Evolutionary conservation across 2,329 filamentous ascomycete species (phyloP), one percentile per base, ranked within the genome.

Genomic region (Fusarium sp.): DNA sequence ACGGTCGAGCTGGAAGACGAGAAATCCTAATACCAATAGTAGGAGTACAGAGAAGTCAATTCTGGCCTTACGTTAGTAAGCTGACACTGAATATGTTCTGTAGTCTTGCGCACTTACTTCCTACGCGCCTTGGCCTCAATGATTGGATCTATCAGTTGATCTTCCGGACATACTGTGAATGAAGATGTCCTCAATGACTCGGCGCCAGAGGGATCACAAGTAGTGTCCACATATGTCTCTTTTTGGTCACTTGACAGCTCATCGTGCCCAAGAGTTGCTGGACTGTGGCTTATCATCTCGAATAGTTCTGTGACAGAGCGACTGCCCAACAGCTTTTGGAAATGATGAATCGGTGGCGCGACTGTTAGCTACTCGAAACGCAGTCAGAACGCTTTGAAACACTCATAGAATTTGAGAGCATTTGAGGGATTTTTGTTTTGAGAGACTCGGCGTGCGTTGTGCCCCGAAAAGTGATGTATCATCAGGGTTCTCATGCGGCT

Each of bases 1-100:
- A 30, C 87, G 85, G 68, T 89, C 87, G 0, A 89, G 78, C 74
- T 88, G 87, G 69, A 89, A 87, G 47, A 86, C 85, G 1, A 88
- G 80, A 2, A 89, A 80, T 1, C 86, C 87, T 1, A 89, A 80
- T 43, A 86, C 83, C 1, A 90, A 82, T 0, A 89, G 79, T 0
- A 85, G 84, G 1, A 89, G 80, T 3, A 89, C 86, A 0, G 84
- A 84, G 9, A 79, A 77, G 68, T 89, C 86, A 47, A 86, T 80
- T 72, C 86, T 89, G 38, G 2, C 12, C 20, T 22, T 6, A 11
- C 10, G 27, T 66, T 10, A 66, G 63, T 17, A 22, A 22, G 2
- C 15, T 45, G 9, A 20, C 6, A 25, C 9, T 5, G 20, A 15
- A 11, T 2, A 8, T 2, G 20, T 22, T n/a, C 2, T n/a, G 2